A percentile compares a stretch with the other conserved stretches of the same genome.
Evolutionary conservation across 2,329 filamentous ascomycete species (phyloP).

Genomic region (Apiospora sp.): DNA sequence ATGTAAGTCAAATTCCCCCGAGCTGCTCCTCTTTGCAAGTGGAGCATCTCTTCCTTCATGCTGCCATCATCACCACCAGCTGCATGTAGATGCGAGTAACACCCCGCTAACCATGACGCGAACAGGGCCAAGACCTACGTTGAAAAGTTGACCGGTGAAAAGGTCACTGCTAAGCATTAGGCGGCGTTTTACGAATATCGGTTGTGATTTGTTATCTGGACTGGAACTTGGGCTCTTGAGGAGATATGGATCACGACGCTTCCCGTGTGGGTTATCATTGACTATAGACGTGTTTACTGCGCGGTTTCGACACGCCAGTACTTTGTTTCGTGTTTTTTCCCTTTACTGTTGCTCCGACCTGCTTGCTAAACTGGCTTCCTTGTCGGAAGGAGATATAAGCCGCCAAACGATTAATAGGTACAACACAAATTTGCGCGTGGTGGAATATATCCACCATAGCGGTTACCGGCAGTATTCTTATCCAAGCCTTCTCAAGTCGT

Average conservation of each 20-base stretch:
- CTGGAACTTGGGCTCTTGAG: slow-evolving; percentile 11
- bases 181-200: slow-evolving; percentile 41
- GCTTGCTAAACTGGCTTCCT: neutral
- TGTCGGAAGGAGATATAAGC: slow-evolving; percentile 2
- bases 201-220: slow-evolving; percentile 16
- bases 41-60: neutral
- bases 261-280: slow-evolving; percentile 2
- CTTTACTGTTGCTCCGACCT: neutral
- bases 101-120: slow-evolving; percentile 36
- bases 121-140: slow-evolving; percentile 72
- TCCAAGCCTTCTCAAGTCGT: no score
- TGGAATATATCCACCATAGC: neutral
- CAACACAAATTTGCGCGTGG: neutral
- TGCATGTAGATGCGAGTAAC: slow-evolving; percentile 24
- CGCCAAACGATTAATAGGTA: neutral
- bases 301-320: slow-evolving; percentile 15
- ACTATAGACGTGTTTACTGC: slow-evolving; percentile 13
- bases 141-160: slow-evolving; percentile 70
- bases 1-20: slow-evolving; percentile 70
- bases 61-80: slow-evolving; percentile 11
- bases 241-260: slow-evolving; percentile 11
- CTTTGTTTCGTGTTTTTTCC: slow-evolving; percentile 3
- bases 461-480: neutral
- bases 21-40: neutral
- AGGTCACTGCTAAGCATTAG: slow-evolving; percentile 74